Conservation (phyloP, 495 filamentous ascomycete genomes). For the Polyplosphaeria fusca region DNA sequence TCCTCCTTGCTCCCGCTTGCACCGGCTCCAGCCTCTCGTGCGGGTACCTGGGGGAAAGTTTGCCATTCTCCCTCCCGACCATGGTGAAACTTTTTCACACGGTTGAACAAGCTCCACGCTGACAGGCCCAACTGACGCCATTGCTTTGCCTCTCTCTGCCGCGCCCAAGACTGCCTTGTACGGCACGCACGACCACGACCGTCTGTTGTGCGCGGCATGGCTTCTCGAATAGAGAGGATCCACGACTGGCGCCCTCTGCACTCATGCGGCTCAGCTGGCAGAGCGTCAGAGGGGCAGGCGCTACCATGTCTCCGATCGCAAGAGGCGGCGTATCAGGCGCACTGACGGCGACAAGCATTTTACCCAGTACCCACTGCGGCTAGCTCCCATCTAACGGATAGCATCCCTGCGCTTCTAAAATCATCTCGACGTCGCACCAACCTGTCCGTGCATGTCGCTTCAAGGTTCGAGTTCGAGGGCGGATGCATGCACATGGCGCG, state of each 20-base stretch:
- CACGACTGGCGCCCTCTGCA: conserved; percentile 14
- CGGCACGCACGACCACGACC: too few relatives aligned
- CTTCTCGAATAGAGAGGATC: neutral
- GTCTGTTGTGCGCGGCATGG: too few relatives aligned
- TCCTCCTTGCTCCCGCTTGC: neutral
- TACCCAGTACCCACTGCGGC: neutral
- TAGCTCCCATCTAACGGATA: conserved; percentile 5
- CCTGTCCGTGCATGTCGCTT: conserved; percentile 29
- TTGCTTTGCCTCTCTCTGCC: too few relatives aligned
- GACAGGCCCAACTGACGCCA: too few relatives aligned
- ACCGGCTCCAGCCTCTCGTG: neutral
- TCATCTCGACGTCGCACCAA: conserved; percentile 28
- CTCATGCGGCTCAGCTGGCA: conserved; percentile 20
- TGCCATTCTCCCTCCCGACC: conserved; percentile 4
- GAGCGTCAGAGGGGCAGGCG: neutral
- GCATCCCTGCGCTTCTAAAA: conserved; percentile 24
- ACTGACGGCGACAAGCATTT: conserved; percentile 1
- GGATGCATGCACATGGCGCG: conserved; percentile 19
- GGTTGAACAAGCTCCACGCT: too few relatives aligned
- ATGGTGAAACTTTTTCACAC: conserved; percentile 24
- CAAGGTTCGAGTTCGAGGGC: conserved; percentile 11
- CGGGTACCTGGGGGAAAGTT: conserved; percentile 18
- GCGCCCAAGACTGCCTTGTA: too few relatives aligned
- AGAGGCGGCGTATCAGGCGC: conserved; percentile 8
- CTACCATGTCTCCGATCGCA: conserved; percentile 13